Conservation (phyloP, 176 grass and related monocot genomes). For the Thalia dealbata region DNA sequence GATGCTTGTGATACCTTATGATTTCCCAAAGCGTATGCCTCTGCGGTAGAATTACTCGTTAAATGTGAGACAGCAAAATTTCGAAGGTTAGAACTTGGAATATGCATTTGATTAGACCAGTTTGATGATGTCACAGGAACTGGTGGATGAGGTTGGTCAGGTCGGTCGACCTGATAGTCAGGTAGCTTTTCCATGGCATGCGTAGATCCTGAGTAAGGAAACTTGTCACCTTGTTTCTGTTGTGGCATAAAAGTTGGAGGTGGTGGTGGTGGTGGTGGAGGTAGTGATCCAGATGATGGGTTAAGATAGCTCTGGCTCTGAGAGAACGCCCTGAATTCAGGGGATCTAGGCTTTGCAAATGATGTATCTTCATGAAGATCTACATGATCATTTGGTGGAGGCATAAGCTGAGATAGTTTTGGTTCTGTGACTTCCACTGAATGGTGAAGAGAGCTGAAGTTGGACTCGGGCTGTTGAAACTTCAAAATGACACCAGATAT, state of each 20-base stretch:
- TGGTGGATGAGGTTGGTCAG: constrained; percentile 25
- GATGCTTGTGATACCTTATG: constrained; percentile 24
- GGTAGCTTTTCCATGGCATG: constrained; percentile 26
- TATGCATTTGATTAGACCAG: constrained; percentile 26
- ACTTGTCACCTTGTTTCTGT: constrained; percentile 28
- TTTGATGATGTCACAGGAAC: constrained; percentile 23
- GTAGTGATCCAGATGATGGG: constrained; percentile 23
- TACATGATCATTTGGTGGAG: constrained; percentile 19
- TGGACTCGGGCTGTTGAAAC: constrained; percentile 55
- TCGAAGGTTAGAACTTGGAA: constrained; percentile 27
- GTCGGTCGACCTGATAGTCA: constrained; percentile 21
- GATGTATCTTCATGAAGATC: constrained; percentile 23
- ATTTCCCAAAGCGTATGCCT: constrained; percentile 19
- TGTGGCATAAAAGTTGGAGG: constrained; percentile 25
- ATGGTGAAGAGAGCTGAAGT: constrained; percentile 30
- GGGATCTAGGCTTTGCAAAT: constrained; percentile 25
- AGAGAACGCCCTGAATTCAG: constrained; percentile 34
- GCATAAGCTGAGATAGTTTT: constrained; percentile 8
- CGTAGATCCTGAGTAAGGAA: constrained; percentile 28
- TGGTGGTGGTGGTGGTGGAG: constrained; percentile 21
- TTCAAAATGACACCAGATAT: constrained; percentile 86
- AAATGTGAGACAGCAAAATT: constrained; percentile 23
- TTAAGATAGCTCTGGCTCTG: constrained; percentile 35
- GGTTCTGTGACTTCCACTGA: constrained; percentile 28
- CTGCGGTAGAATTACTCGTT: constrained; percentile 16